Evolutionary conservation across 2,329 filamentous ascomycete species (phyloP).

Genomic region (Colletotrichum cereale): DNA sequence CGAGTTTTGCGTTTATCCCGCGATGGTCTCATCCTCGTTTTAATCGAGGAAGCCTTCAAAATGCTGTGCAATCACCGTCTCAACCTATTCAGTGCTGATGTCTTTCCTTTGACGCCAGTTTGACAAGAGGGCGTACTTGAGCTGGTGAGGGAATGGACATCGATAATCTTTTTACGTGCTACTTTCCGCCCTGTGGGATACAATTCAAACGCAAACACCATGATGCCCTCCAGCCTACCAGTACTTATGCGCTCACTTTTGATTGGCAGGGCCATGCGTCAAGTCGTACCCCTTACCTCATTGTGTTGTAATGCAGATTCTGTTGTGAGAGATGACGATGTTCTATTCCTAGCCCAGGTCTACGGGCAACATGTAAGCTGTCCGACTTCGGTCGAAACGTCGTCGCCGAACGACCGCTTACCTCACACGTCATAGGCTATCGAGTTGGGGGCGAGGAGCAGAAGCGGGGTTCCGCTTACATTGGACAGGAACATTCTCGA

Average conservation of each 20-base stretch:
- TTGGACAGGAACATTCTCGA: neutral
- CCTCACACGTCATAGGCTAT: constrained; percentile 1
- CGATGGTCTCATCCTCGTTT: neutral
- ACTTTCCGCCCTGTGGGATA: too few relatives aligned
- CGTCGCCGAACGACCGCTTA: neutral
- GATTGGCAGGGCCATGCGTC: neutral
- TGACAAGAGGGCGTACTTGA: neutral
- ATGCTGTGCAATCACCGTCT: neutral
- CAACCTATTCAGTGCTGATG: neutral
- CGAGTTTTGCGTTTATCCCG: neutral
- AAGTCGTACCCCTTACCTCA: neutral
- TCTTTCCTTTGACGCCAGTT: neutral
- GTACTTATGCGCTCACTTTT: too few relatives aligned
- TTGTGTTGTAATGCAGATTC: neutral
- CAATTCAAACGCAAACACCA: neutral
- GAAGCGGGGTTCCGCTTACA: neutral
- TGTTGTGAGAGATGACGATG: neutral
- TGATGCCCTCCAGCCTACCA: too few relatives aligned
- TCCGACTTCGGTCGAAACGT: neutral
- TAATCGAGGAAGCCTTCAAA: neutral
- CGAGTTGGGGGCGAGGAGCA: too few relatives aligned
- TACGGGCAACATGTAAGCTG: too few relatives aligned
- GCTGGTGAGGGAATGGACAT: neutral
- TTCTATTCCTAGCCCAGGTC: neutral
- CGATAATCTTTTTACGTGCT: too few relatives aligned